These are phyloP conservation scores for Melaleuca quinquenervia DNA, from an alignment of 345 rosid genomes.

Conservation along the genomic window DNA sequence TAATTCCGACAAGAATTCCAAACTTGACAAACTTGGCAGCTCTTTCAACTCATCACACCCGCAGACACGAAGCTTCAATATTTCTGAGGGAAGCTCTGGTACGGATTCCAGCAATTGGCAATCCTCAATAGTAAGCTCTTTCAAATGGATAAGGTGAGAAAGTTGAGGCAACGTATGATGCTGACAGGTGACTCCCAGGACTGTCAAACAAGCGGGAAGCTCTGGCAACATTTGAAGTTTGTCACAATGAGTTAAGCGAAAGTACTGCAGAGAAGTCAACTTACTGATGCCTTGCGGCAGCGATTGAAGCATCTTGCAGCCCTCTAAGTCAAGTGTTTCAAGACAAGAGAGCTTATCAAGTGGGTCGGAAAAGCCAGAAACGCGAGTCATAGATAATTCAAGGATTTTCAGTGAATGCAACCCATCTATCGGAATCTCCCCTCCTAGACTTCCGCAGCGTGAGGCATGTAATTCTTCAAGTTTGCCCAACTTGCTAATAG, in stretches of 20 bases:
- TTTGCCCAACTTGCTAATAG: neutral
- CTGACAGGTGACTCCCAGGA: neutral
- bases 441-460: neutral
- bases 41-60: neutral
- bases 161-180: neutral
- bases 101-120: neutral
- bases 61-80: neutral
- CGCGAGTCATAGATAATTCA: neutral
- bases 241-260: neutral
- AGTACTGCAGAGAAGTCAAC: neutral
- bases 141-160: neutral
- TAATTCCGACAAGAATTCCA: neutral
- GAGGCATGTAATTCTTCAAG: neutral
- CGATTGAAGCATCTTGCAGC: neutral
- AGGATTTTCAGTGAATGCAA: neutral
- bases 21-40: neutral
- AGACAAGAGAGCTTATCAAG: neutral
- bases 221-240: neutral
- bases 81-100: neutral
- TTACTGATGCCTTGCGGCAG: neutral
- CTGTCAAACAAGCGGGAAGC: accelerated
- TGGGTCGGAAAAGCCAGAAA: neutral
- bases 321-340: neutral
- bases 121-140: neutral
- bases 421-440: neutral